Base-by-base conservation (phyloP, 2,329 filamentous ascomycete species). In the Sporothrix luriei region DNA sequence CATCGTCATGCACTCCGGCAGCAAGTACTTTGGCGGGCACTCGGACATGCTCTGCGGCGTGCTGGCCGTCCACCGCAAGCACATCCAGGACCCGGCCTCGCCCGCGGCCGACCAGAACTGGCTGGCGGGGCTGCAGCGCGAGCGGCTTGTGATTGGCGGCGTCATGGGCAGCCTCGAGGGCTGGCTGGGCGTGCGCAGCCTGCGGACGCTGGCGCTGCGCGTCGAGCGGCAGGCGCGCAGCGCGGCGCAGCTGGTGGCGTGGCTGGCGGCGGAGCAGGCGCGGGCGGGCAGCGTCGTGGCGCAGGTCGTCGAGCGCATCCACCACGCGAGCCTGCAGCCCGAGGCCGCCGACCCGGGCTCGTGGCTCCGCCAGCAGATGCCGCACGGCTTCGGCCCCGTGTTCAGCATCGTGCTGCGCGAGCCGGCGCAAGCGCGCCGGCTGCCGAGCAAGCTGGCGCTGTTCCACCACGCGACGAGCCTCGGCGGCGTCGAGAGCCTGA, bases 401-500 rank as follows among this genome's bases (percentile, higher is more conserved):
- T 98, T 98, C 76, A 85, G 90, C 3, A 84, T 98, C 29, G 84
- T 84, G 70, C 84, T 92, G 81, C 86, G 86, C 75, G 81, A 84
- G 2, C 82, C 85, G 71, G 80, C 82, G 0, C 77, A 85, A 66
- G 94, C 95, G 3, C 86, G 84, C 73, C 79, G 82, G 40, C 80
- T 99, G 73, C 95, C 95, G 3, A 91, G 90, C 76, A 91, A 91
- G 78, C 80, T 98, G 77, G 78, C 83, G 2, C 84, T 97, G 57
- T 98, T 98, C 82, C 92, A 97, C 75, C 95, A 99, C 79, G 95
- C 95, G 6, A 99, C 95, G 2, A 96, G 92, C 78, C 80, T 98
- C 38, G 95, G 95, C 2, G 94, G 95, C 4, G 93, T 98, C 11
- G 95, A 98, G 85, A 95, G 92, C 76, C 80, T 98, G 82, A 94